Evolutionary conservation across 2,329 filamentous ascomycete genomes (phyloP).

Genomic region (Metarhizium anisopliae): DNA sequence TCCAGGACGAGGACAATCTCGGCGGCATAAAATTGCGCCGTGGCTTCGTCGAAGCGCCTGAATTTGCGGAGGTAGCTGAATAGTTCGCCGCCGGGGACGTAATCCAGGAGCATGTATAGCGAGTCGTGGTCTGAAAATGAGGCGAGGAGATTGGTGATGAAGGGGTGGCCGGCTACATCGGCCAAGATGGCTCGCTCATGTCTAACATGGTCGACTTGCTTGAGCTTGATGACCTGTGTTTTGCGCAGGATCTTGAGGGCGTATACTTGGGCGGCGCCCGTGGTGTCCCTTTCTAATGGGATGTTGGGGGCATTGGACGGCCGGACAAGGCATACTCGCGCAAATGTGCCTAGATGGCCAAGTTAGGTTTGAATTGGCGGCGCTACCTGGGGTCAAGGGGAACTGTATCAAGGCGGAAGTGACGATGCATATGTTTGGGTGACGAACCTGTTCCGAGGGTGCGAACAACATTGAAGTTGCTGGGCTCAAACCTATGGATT

Average conservation of each 20-base stretch:
- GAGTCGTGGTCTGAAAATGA: slow-evolving; percentile 74
- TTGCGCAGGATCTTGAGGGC: slow-evolving; percentile 74
- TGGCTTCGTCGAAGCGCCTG: slow-evolving; percentile 69
- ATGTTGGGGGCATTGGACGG: slow-evolving; percentile 40
- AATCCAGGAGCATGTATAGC: slow-evolving; percentile 76
- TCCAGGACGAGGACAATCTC: slow-evolving; percentile 78
- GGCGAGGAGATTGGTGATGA: slow-evolving; percentile 70
- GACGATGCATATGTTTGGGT: neutral
- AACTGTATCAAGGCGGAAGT: neutral
- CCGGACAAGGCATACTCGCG: slow-evolving; percentile 69
- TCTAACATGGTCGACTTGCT: slow-evolving; percentile 79
- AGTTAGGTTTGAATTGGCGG: neutral
- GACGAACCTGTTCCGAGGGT: slow-evolving; percentile 64
- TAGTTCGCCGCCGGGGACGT: slow-evolving; percentile 75
- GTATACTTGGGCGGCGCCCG: slow-evolving; percentile 46
- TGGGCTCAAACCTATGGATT: slow-evolving; percentile 21
- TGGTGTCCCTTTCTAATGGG: slow-evolving; percentile 22
- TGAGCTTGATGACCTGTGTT: slow-evolving; percentile 66
- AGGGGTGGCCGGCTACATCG: slow-evolving; percentile 71
- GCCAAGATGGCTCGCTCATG: slow-evolving; percentile 73
- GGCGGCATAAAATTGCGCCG: slow-evolving; percentile 72
- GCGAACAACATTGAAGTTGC: slow-evolving; percentile 64
- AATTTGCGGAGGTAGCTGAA: slow-evolving; percentile 74
- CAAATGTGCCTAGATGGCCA: slow-evolving; percentile 56
- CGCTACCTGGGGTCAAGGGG: neutral